Conservation (phyloP, 108 stramenopile genomes). For the Stephanodiscus minutulus region DNA sequence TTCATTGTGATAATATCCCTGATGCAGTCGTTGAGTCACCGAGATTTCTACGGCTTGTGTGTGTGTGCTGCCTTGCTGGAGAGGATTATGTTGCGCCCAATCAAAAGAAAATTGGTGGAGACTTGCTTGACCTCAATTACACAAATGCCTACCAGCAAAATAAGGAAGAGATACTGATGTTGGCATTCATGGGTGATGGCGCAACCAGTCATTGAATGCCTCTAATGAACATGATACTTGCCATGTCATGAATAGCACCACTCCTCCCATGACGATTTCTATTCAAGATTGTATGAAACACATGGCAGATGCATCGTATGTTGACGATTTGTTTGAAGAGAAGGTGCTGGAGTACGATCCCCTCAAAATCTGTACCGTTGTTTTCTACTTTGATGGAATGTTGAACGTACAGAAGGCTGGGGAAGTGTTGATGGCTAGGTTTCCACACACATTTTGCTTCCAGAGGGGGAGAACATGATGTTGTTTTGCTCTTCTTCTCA, state of each 20-base stretch:
- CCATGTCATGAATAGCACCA: background rate
- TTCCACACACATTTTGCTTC: background rate
- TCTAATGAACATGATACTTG: constrained; percentile 13
- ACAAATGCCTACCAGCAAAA: background rate
- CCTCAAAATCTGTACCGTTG: background rate
- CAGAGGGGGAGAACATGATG: constrained; percentile 35
- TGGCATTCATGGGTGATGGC: constrained; percentile 14
- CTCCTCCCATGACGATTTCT: background rate
- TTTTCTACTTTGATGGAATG: constrained; percentile 36
- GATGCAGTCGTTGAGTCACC: constrained; percentile 5
- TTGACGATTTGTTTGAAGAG: constrained; percentile 8
- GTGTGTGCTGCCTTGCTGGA: background rate
- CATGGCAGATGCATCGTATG: constrained; percentile 16
- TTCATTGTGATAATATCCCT: constrained; percentile 17
- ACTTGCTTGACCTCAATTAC: constrained; percentile 22
- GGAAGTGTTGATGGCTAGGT: constrained; percentile 9
- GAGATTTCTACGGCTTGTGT: constrained; percentile 1
- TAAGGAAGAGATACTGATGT: constrained; percentile 2
- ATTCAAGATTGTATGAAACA: constrained; percentile 27
- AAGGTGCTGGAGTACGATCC: constrained; percentile 16
- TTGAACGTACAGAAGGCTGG: constrained; percentile 28
- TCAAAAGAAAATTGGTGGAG: constrained; percentile 11
- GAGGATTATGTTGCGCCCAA: background rate
- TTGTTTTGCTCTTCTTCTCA: constrained; percentile 19
- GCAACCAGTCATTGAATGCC: constrained; percentile 12